Evolutionary conservation across 306 rosid genomes (phyloP).

Genomic region (Begonia peltatifolia): DNA sequence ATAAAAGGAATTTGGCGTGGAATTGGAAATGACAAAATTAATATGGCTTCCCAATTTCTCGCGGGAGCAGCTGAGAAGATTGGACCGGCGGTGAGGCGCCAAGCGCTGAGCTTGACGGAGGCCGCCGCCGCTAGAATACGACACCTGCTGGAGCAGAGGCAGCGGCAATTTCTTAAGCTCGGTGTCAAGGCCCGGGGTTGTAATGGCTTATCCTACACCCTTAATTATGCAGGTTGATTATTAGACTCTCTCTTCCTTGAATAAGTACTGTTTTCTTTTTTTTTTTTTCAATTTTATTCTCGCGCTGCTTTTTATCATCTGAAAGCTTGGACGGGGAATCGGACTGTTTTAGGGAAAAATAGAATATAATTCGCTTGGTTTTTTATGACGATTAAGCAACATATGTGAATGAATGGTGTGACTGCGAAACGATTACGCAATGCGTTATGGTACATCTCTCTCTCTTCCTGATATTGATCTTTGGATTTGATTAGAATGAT

Average conservation of each 20-base stretch:
- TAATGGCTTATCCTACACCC: conserved; percentile 78
- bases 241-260: background rate
- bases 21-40: background rate
- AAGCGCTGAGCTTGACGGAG: conserved; percentile 54
- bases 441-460: too few species aligned
- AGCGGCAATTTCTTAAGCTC: conserved; percentile 56
- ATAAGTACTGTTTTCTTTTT: background rate
- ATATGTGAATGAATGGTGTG: too few species aligned
- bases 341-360: background rate
- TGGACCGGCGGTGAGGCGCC: conserved; percentile 42
- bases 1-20: background rate
- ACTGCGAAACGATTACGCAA: too few species aligned
- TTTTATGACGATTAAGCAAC: too few species aligned
- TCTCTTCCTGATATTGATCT: too few species aligned
- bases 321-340: too few species aligned
- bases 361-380: background rate
- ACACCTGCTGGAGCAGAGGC: conserved; percentile 54
- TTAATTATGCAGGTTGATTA: conserved; percentile 67
- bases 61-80: conserved; percentile 19
- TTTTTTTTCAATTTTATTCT: background rate
- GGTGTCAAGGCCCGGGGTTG: conserved; percentile 98
- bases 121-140: conserved; percentile 65
- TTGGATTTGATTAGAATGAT: too few species aligned
- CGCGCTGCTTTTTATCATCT: background rate
- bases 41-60: conserved; percentile 4